Evolutionary conservation across 2,329 filamentous ascomycete genomes (phyloP), one percentile per base, ranked within the genome.

Genomic region (Calonectria honghensis): DNA sequence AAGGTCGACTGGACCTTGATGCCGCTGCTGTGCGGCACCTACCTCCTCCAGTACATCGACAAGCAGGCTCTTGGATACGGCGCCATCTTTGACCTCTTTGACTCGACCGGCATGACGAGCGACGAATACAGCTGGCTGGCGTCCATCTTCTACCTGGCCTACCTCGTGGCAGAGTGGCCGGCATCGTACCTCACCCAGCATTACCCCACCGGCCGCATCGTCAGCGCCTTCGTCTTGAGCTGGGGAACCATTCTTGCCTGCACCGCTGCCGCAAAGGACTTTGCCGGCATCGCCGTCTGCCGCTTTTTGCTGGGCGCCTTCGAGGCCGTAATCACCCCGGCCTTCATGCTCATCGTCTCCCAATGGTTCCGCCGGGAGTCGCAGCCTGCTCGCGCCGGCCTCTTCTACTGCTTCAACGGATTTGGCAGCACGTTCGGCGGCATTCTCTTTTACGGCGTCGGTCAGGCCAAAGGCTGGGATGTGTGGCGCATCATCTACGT

Each of bases 401-500:
- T 88, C 3, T 82, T 82, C 68, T 82, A 82, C 76, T 81, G 81
- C 72, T 82, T 81, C 76, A 91, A 91, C 76, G 90, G 90, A 2
- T 85, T 82, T 29, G 81, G 81, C 31, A 86, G 86, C 66, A 85
- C 89, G 77, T 77, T 87, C 24, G 87, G 87, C 13, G 87, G 86
- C 2, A 83, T 89, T 13, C 80, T 90, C 14, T 88, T 89, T 32
- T 92, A 89, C 67, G 90, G 86, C 1, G 85, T 91, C 6, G 90
- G 90, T 0, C 89, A 91, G 72, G 86, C 90, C 39, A 80, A 85
- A 37, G 83, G 86, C 41, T 82, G 80, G 78, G 79, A 81, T 29
- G 82, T 91, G 45, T 91, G 89, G 89, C 85, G 86, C 70, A 89
- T 87, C 83, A 88, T 91, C 84, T 91, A 89, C 78, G 87, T 89